Base-by-base conservation (phyloP, 2,329 filamentous ascomycete genomes). In the Paecilomyces variotii region DNA sequence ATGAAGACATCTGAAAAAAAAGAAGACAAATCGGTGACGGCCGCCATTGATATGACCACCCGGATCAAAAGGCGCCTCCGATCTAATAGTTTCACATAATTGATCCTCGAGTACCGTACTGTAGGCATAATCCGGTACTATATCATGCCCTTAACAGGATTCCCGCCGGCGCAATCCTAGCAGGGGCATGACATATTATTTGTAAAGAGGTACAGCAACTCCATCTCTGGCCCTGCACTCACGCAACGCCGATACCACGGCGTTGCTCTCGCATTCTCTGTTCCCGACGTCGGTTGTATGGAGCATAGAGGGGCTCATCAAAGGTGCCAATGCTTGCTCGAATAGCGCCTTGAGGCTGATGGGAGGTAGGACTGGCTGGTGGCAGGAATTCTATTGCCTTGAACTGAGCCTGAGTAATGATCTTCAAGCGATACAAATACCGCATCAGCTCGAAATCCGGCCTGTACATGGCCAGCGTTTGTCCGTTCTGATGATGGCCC, bases 371-470 rank as follows among this genome's bases (percentile, higher is more conserved):
- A 55, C 70, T 73, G 4, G 67, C 68, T 6, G 69, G 66, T 2
- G 74, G 72, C 19, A 70, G 67, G 55, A 78, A 65, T 62, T 79
- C 77, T 61, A 76, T 70, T 26, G 72, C 68, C 62, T 76, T 78
- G 62, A 78, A 74, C 60, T 78, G 73, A 12, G 74, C 72, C 19
- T 73, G 72, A 11, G 69, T 73, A 60, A 79, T 78, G 56, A 79
- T 68, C 30, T 74, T 69, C 56, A 70, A 62, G 19, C 69, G 69
- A 60, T 76, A 79, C 57, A 79, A 70, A 64, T 77, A 77, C 56
- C 72, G 73, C 76, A 79, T 77, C 12, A 79, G 65, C 59, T 74
- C 72, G 54, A 78, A 77, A 60, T 77, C 76, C 5, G 75, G 71
- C 52, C 72, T 68, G 54, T 72, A 74, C 4, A 71, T 70, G 2